Evolutionary conservation across 352 stramenopile species (phyloP).

Genomic region (Phytophthora megakarya): DNA sequence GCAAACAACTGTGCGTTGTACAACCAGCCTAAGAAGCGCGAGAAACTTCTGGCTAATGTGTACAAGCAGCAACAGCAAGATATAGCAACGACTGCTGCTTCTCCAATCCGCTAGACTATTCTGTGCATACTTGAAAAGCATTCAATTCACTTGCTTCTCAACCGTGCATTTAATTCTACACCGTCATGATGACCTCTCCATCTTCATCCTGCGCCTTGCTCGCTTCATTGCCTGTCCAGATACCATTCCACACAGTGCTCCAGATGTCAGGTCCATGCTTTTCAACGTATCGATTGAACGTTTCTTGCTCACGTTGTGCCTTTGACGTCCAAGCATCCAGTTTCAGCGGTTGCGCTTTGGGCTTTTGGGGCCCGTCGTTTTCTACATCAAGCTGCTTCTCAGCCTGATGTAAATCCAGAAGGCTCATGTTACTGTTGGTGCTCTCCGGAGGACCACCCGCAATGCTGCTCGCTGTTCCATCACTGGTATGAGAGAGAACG

Average conservation of each 20-base stretch:
- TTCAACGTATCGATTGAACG: conserved; percentile 34
- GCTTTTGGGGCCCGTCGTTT: not conserved
- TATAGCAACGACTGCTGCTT: conserved; percentile 5
- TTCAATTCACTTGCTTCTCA: conserved; percentile 25
- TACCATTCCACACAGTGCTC: conserved; percentile 55
- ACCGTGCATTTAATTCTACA: conserved; percentile 45
- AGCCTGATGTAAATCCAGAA: conserved; percentile 18
- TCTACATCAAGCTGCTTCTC: conserved; percentile 31
- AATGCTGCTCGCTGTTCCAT: conserved; percentile 29
- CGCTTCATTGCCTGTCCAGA: conserved; percentile 51
- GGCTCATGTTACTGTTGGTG: conserved; percentile 29
- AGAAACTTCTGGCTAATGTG: conserved; percentile 55
- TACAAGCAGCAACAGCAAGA: conserved; percentile 64
- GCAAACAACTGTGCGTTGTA: conserved; percentile 80
- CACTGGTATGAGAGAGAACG: conserved; percentile 42
- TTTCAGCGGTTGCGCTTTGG: conserved; percentile 39
- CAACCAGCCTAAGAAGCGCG: conserved; percentile 63
- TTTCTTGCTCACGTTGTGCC: conserved; percentile 42
- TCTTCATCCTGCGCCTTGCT: conserved; percentile 47
- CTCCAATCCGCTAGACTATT: conserved; percentile 12
- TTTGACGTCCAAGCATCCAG: conserved; percentile 49
- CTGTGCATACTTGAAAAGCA: conserved; percentile 14
- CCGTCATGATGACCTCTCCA: conserved; percentile 83
- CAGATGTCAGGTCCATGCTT: conserved; percentile 47
- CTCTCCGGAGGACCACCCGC: conserved; percentile 25